Evolutionary conservation across 306 rosid genomes (phyloP).

Genomic region (Sesbania bispinosa): DNA sequence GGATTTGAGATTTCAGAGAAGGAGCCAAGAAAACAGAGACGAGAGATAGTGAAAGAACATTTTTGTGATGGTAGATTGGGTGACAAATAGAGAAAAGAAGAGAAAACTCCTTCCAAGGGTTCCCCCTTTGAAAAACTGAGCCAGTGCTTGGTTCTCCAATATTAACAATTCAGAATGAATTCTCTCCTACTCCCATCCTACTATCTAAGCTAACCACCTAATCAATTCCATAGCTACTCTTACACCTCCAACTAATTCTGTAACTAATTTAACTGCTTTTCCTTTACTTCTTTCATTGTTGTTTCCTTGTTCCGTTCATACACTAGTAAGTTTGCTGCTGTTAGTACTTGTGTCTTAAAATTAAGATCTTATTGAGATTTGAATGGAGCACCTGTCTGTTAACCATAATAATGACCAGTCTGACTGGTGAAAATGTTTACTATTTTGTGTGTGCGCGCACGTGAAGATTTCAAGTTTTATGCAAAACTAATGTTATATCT

Average conservation of each 20-base stretch:
- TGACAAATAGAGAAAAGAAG: background rate
- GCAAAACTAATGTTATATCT: background rate
- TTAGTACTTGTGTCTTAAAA: background rate
- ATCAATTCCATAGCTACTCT: background rate
- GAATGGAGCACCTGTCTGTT: conserved; percentile 1
- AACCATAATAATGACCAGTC: conserved; percentile 5
- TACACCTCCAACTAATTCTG: background rate
- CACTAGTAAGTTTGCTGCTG: background rate
- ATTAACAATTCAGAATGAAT: background rate
- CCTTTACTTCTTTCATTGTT: background rate
- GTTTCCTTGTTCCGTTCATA: background rate
- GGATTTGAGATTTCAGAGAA: background rate
- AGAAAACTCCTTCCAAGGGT: background rate
- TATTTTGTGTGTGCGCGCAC: background rate
- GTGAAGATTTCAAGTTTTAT: background rate
- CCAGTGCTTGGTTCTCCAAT: background rate
- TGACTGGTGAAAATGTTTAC: conserved; percentile 11
- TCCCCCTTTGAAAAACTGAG: background rate
- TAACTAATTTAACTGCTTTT: background rate
- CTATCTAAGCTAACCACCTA: background rate
- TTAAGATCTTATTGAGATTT: background rate
- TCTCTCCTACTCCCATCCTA: background rate
- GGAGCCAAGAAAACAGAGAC: background rate
- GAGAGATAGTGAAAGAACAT: background rate
- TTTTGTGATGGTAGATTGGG: background rate